Conservation (phyloP, 176 grass and related monocot species). For the Sorghum bicolor region DNA sequence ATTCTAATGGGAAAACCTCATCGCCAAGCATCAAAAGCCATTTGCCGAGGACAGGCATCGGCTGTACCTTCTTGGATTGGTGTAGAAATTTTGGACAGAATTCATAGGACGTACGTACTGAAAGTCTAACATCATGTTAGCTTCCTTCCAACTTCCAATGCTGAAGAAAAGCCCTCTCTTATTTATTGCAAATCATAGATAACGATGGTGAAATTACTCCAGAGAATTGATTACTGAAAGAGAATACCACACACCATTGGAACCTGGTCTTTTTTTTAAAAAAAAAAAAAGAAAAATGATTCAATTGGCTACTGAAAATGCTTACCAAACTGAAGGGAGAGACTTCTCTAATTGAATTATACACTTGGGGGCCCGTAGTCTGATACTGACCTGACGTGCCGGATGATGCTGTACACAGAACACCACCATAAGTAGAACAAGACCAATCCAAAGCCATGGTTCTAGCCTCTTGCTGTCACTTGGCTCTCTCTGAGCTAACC, state of each 20-base stretch:
- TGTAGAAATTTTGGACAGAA: not conserved
- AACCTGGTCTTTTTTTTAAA: not conserved
- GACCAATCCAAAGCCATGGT: not conserved
- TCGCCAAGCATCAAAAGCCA: conserved; percentile 18
- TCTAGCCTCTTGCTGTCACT: not conserved
- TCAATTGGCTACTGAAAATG: conserved; percentile 1
- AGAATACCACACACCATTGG: not conserved
- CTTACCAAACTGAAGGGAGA: not conserved
- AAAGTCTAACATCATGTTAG: not conserved
- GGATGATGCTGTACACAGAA: not conserved
- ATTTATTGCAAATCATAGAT: not conserved
- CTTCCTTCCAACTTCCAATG: not conserved
- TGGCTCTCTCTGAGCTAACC: conserved; percentile 20
- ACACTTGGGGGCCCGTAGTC: not conserved
- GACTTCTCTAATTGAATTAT: conserved; percentile 1
- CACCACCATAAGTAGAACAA: not conserved
- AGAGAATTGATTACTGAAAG: not conserved
- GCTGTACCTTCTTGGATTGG: not conserved
- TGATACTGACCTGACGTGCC: conserved; percentile 5
- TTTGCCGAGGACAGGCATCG: not conserved
- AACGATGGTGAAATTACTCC: not conserved
- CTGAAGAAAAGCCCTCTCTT: not conserved
- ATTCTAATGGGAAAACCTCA: conserved; percentile 7
- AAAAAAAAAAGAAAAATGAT: not conserved
- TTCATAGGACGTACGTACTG: not conserved